These are phyloP conservation scores for Rhizophlyctis rosea DNA, from an alignment of 192 early-diverging fungal species.

Conservation along the genomic window DNA sequence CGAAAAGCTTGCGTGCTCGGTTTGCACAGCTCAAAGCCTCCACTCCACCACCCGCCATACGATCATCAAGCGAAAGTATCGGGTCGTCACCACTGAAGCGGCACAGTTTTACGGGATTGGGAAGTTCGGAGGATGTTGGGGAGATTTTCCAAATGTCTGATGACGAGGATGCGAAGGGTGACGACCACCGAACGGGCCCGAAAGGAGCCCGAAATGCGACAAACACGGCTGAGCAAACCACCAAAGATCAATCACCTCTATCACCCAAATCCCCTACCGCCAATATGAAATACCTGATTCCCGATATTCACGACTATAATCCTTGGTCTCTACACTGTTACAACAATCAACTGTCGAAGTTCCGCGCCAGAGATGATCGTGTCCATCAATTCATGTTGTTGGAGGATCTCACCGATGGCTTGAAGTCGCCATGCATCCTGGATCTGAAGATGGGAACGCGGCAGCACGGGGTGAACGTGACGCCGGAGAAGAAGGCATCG, in stretches of 20 bases:
- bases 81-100: no score
- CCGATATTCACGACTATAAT: constrained; percentile 21
- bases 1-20: constrained; percentile 72
- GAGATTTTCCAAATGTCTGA: constrained; percentile 57
- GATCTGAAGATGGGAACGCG: constrained; percentile 99
- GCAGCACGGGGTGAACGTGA: constrained; percentile 89
- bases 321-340: constrained; percentile 53
- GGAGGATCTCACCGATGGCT: constrained; percentile 87
- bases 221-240: no score
- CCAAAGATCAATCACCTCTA: no score
- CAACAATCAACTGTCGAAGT: constrained; percentile 36
- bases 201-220: no score
- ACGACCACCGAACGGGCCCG: no score
- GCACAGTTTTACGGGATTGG: no score
- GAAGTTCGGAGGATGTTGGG: not conserved
- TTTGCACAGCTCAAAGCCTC: constrained; percentile 55
- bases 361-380: constrained; percentile 2
- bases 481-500: constrained; percentile 73
- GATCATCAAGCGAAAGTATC: no score
- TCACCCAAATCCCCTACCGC: not conserved
- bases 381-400: constrained; percentile 84
- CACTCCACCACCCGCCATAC: not conserved
- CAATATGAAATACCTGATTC: not conserved
- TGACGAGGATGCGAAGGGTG: constrained; percentile 38
- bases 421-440: constrained; percentile 89